A percentile compares a stretch with the other conserved stretches of the same genome.
phyloP scores from a whole-genome alignment of 306 rosid genomes.

The Quillaja saponaria region DNA sequence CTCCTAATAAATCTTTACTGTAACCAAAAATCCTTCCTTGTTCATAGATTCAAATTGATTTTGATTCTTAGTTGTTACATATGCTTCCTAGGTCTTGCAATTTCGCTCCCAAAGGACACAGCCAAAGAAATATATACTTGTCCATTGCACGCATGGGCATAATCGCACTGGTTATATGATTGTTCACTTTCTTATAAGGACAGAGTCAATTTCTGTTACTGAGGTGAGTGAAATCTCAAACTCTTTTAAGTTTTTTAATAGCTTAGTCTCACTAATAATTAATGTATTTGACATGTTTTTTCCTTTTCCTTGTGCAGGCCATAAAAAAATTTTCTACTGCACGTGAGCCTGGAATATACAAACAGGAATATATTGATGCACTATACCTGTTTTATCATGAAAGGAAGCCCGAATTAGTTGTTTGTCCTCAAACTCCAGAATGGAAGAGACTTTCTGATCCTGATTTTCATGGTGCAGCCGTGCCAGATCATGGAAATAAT shows the following conservation, averaged over 20 bases:
- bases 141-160: constrained; percentile 96
- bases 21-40: no score
- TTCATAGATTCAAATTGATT: constrained; percentile 31
- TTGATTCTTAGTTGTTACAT: constrained; percentile 34
- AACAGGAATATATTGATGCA: constrained; percentile 83
- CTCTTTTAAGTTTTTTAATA: constrained; percentile 13
- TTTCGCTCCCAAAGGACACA: constrained; percentile 66
- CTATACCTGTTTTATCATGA: constrained; percentile 74
- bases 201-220: constrained; percentile 60
- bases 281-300: constrained; percentile 13
- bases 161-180: constrained; percentile 98
- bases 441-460: constrained; percentile 87
- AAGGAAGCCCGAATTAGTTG: constrained; percentile 70
- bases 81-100: constrained; percentile 64
- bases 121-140: constrained; percentile 76
- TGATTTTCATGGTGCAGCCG: constrained; percentile 63
- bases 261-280: constrained; percentile 7
- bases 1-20: constrained; percentile 24
- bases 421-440: constrained; percentile 86
- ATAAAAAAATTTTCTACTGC: constrained; percentile 64
- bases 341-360: constrained; percentile 95
- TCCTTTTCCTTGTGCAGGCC: constrained; percentile 57
- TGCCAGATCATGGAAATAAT: constrained; percentile 55
- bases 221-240: constrained; percentile 54
- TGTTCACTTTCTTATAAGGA: constrained; percentile 75